phyloP scores from a whole-genome alignment of 768 basidiomycete species.

The Kwoniella dejecticola region DNA sequence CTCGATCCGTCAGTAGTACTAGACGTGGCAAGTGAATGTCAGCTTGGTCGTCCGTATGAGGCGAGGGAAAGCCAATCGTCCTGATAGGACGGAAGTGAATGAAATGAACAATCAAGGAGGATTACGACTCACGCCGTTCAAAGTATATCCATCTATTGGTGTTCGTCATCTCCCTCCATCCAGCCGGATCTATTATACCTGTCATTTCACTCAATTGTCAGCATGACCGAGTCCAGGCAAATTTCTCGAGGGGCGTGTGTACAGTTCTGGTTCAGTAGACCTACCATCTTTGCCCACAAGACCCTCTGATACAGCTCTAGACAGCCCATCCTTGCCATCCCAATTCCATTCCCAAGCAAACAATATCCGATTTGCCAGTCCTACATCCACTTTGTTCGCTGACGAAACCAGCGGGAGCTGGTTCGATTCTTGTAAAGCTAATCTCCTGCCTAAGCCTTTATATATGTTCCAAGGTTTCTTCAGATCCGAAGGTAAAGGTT shows the following conservation, averaged over 20 bases:
- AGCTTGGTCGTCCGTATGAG: no score
- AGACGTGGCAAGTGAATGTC: neutral
- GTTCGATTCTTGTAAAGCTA: neutral
- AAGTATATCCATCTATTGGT: conserved; percentile 6
- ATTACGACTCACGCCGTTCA: conserved; percentile 8
- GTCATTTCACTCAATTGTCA: no score
- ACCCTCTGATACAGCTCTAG: neutral
- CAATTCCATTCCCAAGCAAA: conserved; percentile 12
- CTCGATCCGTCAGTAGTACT: conserved; percentile 10
- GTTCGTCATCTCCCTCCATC: conserved; percentile 4
- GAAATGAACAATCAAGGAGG: no score
- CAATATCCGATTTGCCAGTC: neutral
- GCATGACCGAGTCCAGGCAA: neutral
- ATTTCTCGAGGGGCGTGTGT: neutral
- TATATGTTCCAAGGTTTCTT: conserved; percentile 1
- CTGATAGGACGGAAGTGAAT: no score
- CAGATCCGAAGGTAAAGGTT: neutral
- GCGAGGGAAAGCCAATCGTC: no score
- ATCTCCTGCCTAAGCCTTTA: conserved; percentile 2
- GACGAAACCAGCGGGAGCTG: neutral
- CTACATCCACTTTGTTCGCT: neutral
- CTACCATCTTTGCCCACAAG: neutral
- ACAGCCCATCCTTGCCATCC: conserved; percentile 7
- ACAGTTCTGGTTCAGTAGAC: neutral
- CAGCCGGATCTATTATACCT: conserved; percentile 4